Evolutionary conservation across 2,329 filamentous ascomycete species (phyloP).

Genomic region (Aspergillus sp.): DNA sequence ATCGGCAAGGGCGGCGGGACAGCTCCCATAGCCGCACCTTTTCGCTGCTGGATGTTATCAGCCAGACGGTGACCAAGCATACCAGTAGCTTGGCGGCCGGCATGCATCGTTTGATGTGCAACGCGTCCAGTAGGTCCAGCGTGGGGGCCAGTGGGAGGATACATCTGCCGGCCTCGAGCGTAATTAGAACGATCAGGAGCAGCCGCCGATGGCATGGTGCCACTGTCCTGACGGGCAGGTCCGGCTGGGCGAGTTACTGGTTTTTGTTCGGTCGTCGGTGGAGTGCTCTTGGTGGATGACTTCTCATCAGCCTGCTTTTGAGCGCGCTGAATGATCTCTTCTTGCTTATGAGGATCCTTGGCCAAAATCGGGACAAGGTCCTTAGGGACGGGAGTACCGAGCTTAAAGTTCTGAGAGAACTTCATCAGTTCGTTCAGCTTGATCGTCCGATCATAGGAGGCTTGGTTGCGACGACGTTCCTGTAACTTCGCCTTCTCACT

Average conservation of each 20-base stretch:
- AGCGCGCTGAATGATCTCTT: slow-evolving; percentile 86
- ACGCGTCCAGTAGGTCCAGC: slow-evolving; percentile 39
- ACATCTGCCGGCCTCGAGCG: slow-evolving; percentile 46
- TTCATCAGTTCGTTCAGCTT: slow-evolving; percentile 94
- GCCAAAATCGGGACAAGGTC: slow-evolving; percentile 94
- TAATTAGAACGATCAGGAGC: slow-evolving; percentile 48
- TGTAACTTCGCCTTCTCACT: slow-evolving; percentile 60
- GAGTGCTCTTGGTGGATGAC: slow-evolving; percentile 43
- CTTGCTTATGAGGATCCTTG: slow-evolving; percentile 93
- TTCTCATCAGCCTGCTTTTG: slow-evolving; percentile 68
- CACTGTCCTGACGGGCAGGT: slow-evolving; percentile 48
- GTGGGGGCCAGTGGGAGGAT: slow-evolving; percentile 47
- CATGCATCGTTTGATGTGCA: slow-evolving; percentile 42
- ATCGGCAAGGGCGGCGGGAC: slow-evolving; percentile 56
- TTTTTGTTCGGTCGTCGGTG: slow-evolving; percentile 52
- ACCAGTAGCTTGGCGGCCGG: slow-evolving; percentile 41
- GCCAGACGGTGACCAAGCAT: slow-evolving; percentile 51
- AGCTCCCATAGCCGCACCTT: slow-evolving; percentile 36
- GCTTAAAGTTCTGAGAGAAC: slow-evolving; percentile 90
- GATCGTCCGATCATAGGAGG: slow-evolving; percentile 75
- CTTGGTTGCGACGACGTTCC: slow-evolving; percentile 55
- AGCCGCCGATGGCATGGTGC: slow-evolving; percentile 32
- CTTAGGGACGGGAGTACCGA: slow-evolving; percentile 84
- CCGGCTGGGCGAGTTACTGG: slow-evolving; percentile 44
- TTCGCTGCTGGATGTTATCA: slow-evolving; percentile 53